Conservation (phyloP, 345 rosid genomes). For the Euphorbia tirucalli region DNA sequence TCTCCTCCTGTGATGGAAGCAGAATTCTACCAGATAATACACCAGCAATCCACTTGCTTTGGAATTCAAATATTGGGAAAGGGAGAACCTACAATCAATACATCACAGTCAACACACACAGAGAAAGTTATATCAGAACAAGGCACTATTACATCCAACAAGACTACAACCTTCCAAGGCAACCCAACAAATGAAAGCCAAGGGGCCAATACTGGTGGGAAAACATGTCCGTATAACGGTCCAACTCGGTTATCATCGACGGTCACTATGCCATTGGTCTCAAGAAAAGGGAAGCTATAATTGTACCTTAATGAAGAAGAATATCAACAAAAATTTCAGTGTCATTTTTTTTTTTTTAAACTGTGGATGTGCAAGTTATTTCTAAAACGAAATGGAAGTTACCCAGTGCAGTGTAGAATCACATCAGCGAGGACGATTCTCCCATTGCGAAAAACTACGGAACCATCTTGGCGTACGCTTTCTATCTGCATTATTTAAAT, state of each 20-base stretch:
- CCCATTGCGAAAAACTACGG: constrained; percentile 58
- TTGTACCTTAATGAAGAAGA: constrained; percentile 53
- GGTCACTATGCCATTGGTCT: constrained; percentile 57
- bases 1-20: constrained; percentile 62
- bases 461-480: constrained; percentile 54
- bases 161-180: constrained; percentile 59
- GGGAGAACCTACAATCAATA: constrained; percentile 52
- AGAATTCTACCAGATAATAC: constrained; percentile 60
- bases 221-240: constrained; percentile 74
- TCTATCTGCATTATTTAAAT: constrained; percentile 51
- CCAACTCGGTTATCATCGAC: constrained; percentile 78
- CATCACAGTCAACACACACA: background rate
- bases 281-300: constrained; percentile 88
- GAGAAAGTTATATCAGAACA: background rate
- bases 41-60: constrained; percentile 92
- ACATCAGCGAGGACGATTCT: constrained; percentile 43
- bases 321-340: too few species aligned
- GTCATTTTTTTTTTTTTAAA: too few species aligned
- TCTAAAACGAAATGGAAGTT: constrained; percentile 6
- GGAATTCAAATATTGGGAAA: constrained; percentile 60
- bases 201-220: constrained; percentile 69
- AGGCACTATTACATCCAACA: constrained; percentile 2
- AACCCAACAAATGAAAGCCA: constrained; percentile 81
- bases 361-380: background rate
- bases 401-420: constrained; percentile 88